Percentiles rank a stretch among this genome's conserved stretches.
These are phyloP conservation scores for Chaetomiaceae sp. DNA, from an alignment of 2,329 filamentous ascomycete genomes.

Conservation along the genomic window DNA sequence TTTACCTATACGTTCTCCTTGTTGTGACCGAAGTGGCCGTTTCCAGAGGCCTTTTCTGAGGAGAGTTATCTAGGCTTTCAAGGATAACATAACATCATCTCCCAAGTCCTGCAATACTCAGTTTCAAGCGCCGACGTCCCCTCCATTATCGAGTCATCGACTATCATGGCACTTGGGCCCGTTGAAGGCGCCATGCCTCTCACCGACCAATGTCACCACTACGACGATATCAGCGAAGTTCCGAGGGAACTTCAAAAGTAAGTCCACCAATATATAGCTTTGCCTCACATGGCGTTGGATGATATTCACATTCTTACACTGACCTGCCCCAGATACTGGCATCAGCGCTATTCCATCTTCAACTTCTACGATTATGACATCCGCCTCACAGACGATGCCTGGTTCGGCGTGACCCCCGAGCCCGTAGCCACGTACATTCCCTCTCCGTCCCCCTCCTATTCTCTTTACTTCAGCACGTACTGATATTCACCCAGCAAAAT, in stretches of 20 bases:
- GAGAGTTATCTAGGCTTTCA: too few relatives aligned
- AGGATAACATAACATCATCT: too few relatives aligned
- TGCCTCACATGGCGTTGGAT: too few relatives aligned
- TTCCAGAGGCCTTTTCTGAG: too few relatives aligned
- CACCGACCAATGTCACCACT: conserved; percentile 69
- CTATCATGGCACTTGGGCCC: conserved; percentile 35
- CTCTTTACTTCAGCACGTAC: conserved; percentile 1
- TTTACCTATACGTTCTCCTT: too few relatives aligned
- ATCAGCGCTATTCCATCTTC: conserved; percentile 84
- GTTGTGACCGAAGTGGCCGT: too few relatives aligned
- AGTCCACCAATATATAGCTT: conserved; percentile 10
- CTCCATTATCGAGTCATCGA: too few relatives aligned
- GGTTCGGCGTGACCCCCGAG: conserved; percentile 96
- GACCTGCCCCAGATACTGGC: conserved; percentile 66
- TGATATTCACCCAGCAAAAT: conserved; percentile 55
- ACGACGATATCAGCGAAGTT: conserved; percentile 64
- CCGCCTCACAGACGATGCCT: conserved; percentile 86
- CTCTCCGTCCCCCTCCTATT: not conserved
- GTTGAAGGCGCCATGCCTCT: conserved; percentile 46
- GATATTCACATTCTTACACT: conserved; percentile 9
- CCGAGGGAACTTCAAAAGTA: conserved; percentile 84
- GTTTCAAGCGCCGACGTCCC: too few relatives aligned
- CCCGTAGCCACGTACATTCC: conserved; percentile 69
- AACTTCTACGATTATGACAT: conserved; percentile 82
- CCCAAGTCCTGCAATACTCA: too few relatives aligned